Conservation (phyloP, 2,329 filamentous ascomycete species). For the Bipolaris sorokiniana region DNA sequence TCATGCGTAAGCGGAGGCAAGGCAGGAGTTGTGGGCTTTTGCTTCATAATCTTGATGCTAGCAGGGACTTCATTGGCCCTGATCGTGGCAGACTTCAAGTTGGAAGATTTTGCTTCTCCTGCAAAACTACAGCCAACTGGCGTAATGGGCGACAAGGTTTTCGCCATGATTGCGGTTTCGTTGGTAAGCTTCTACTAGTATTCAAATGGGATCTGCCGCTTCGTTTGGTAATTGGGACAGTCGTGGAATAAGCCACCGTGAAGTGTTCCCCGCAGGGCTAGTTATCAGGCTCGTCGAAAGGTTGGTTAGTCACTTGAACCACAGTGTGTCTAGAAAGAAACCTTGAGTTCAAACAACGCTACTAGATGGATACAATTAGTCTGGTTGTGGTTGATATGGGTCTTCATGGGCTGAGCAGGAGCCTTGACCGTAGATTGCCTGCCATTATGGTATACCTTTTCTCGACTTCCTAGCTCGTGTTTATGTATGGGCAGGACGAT, state of each 20-base stretch:
- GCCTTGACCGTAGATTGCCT: slow-evolving; percentile 43
- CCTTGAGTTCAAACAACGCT: slow-evolving; percentile 45
- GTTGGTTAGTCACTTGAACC: slow-evolving; percentile 44
- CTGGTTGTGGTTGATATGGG: slow-evolving; percentile 29
- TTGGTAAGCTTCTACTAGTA: slow-evolving; percentile 49
- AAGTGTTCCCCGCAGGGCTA: slow-evolving; percentile 33
- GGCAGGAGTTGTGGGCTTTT: slow-evolving; percentile 26
- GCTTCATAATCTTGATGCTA: slow-evolving; percentile 39
- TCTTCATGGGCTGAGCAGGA: slow-evolving; percentile 35
- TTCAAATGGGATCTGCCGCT: slow-evolving; percentile 57
- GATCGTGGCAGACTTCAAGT: slow-evolving; percentile 46
- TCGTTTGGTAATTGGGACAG: slow-evolving; percentile 51
- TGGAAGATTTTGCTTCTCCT: slow-evolving; percentile 45
- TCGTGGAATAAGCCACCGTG: slow-evolving; percentile 51
- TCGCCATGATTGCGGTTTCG: slow-evolving; percentile 56
- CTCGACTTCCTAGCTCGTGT: slow-evolving; percentile 16
- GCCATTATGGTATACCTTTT: slow-evolving; percentile 50
- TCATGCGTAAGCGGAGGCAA: slow-evolving; percentile 49
- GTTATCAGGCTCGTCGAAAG: slow-evolving; percentile 29
- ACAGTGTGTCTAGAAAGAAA: slow-evolving; percentile 28
- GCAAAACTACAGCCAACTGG: slow-evolving; percentile 38
- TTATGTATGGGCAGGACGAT: slow-evolving; percentile 54
- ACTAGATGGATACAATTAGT: slow-evolving; percentile 42
- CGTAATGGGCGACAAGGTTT: slow-evolving; percentile 41
- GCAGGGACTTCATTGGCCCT: slow-evolving; percentile 40